A percentile compares a stretch with the other conserved stretches of the same genome.
Evolutionary conservation across 257 asterid genomes (phyloP).

Genomic region (Anisodus tanguticus): DNA sequence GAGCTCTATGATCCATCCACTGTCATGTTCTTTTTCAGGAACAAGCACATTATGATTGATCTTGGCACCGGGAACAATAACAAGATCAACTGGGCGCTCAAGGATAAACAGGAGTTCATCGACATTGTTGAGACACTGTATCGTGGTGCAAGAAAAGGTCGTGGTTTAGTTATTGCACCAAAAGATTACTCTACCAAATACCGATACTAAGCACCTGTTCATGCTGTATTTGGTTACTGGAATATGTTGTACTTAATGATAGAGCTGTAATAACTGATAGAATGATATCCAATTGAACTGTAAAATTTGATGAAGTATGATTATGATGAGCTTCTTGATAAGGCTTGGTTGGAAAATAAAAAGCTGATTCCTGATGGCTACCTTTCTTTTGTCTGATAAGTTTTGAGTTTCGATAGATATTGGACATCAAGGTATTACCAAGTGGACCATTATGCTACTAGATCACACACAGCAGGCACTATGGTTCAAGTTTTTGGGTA

Average conservation of each 20-base stretch:
- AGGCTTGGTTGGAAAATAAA: background rate
- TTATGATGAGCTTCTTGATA: background rate
- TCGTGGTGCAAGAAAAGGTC: constrained; percentile 79
- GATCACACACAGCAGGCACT: too few relatives aligned
- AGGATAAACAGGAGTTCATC: constrained; percentile 78
- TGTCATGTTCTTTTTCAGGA: constrained; percentile 90
- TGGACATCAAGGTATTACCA: too few relatives aligned
- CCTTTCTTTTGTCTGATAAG: too few relatives aligned
- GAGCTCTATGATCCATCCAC: constrained; percentile 96
- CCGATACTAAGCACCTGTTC: constrained; percentile 48
- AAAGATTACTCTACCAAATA: constrained; percentile 84
- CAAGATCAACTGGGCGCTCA: constrained; percentile 86
- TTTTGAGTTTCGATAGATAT: too few relatives aligned
- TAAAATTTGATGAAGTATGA: background rate
- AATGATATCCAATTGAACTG: background rate
- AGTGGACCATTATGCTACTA: too few relatives aligned
- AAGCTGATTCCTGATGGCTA: background rate
- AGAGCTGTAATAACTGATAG: background rate
- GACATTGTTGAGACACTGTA: constrained; percentile 79
- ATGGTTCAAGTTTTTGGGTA: too few relatives aligned
- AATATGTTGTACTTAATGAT: background rate
- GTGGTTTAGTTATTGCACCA: constrained; percentile 84
- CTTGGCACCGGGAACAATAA: constrained; percentile 97
- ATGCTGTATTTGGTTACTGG: background rate
- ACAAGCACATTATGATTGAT: constrained; percentile 98